Percentiles rank a stretch among this genome's conserved stretches.
Conservation (phyloP, 1,284 basidiomycete species). For the Xerocomus minutiporus region DNA sequence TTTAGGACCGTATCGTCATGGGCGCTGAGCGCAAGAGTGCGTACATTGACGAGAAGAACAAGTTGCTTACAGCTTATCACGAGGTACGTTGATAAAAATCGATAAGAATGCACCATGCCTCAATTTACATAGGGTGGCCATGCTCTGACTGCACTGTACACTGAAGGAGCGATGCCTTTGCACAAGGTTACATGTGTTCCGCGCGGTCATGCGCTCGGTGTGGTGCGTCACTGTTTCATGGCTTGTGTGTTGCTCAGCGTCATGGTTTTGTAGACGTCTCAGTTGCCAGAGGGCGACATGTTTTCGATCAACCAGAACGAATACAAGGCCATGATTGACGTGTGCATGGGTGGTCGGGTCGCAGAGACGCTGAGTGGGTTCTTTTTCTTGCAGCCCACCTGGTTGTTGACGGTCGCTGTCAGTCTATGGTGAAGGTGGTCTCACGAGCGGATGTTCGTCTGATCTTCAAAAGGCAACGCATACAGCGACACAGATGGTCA, state of each 20-base stretch:
- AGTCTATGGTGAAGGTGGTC: conserved; percentile 87
- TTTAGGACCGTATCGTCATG: conserved; percentile 88
- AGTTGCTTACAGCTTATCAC: conserved; percentile 89
- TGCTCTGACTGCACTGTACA: conserved; percentile 86
- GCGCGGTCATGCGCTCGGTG: conserved; percentile 85
- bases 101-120: neutral
- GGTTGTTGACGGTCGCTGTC: neutral
- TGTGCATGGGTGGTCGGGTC: conserved; percentile 88
- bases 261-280: conserved; percentile 59
- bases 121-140: conserved; percentile 70
- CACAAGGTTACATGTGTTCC: conserved; percentile 97
- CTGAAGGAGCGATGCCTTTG: conserved; percentile 88
- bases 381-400: neutral
- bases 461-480: conserved; percentile 79
- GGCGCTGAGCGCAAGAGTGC: conserved; percentile 88
- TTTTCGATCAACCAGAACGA: conserved; percentile 68
- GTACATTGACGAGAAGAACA: conserved; percentile 81
- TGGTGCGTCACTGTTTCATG: conserved; percentile 50
- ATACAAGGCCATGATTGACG: conserved; percentile 79
- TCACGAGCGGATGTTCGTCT: conserved; percentile 86
- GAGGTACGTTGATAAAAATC: conserved; percentile 48
- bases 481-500: conserved; percentile 85
- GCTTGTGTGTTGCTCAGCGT: conserved; percentile 9
- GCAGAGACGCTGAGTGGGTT: conserved; percentile 82
- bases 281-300: conserved; percentile 81